Percentiles rank a stretch among this genome's conserved stretches.
phyloP scores from a whole-genome alignment of 768 basidiomycete species.

The Pleurotus cornucopiae region DNA sequence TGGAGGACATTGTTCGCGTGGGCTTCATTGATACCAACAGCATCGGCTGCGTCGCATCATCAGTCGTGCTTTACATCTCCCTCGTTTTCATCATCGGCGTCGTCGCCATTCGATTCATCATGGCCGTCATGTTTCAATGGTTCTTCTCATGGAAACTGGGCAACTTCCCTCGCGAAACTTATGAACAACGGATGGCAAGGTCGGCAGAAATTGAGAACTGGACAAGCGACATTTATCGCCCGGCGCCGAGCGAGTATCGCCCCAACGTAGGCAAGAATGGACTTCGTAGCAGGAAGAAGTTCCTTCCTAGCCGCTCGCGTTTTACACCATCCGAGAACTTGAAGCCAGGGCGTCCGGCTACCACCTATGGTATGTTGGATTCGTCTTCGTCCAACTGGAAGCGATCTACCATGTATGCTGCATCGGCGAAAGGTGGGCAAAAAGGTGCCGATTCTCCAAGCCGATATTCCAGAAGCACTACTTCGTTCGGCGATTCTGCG shows the following conservation, averaged over 20 bases:
- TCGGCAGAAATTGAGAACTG: constrained; percentile 92
- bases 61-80: constrained; percentile 91
- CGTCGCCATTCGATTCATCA: constrained; percentile 88
- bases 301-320: constrained; percentile 66
- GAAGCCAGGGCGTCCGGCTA: constrained; percentile 50
- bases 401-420: constrained; percentile 50
- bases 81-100: constrained; percentile 97
- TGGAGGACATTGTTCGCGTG: constrained; percentile 81
- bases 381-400: constrained; percentile 53
- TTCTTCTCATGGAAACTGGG: constrained; percentile 97
- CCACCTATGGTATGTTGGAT: constrained; percentile 66
- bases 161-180: constrained; percentile 89
- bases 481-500: constrained; percentile 58
- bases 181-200: constrained; percentile 87
- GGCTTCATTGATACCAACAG: constrained; percentile 93
- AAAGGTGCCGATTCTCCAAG: constrained; percentile 69
- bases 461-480: constrained; percentile 76
- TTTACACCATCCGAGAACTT: constrained; percentile 72
- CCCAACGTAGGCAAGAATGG: constrained; percentile 83
- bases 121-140: constrained; percentile 98
- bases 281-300: constrained; percentile 51
- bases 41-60: constrained; percentile 94
- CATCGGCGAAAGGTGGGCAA: constrained; percentile 31
- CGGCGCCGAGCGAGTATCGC: constrained; percentile 86
- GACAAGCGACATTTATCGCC: constrained; percentile 92